Conservation (phyloP, 192 early-diverging fungal species). For the Oehlia diaphana region DNA sequence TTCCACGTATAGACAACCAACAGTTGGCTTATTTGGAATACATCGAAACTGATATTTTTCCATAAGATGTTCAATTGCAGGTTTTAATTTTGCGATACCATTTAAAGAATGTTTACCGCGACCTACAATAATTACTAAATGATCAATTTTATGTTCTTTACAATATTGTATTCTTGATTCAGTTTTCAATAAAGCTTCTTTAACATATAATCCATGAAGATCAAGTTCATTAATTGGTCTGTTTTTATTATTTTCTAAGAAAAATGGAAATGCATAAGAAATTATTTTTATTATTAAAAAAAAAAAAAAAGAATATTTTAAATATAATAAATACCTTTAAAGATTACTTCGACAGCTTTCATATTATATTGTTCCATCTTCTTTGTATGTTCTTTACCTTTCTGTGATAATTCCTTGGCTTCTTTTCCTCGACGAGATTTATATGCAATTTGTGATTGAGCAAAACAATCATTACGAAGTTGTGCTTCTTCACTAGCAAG, state of each 20-base stretch:
- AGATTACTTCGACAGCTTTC: slow-evolving; percentile 52
- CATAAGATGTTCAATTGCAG: slow-evolving; percentile 60
- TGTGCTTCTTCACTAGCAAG: slow-evolving; percentile 2
- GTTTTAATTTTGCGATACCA: slow-evolving; percentile 66
- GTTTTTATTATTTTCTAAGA: slow-evolving; percentile 45
- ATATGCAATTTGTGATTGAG: slow-evolving; percentile 11
- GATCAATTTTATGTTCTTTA: slow-evolving; percentile 39
- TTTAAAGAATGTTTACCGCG: slow-evolving; percentile 56
- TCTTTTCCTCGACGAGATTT: background rate
- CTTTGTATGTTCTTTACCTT: slow-evolving; percentile 56
- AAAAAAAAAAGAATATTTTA: background rate
- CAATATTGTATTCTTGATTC: slow-evolving; percentile 53
- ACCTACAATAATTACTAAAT: slow-evolving; percentile 66
- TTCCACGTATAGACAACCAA: slow-evolving; percentile 60
- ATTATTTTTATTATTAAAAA: background rate
- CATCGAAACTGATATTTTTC: slow-evolving; percentile 51
- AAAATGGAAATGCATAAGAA: background rate
- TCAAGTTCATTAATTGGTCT: slow-evolving; percentile 56
- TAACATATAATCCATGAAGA: slow-evolving; percentile 68
- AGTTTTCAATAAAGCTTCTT: slow-evolving; percentile 56
- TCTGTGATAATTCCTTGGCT: slow-evolving; percentile 43
- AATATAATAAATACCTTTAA: slow-evolving; percentile 36
- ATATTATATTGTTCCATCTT: slow-evolving; percentile 59
- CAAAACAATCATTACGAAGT: slow-evolving; percentile 6
- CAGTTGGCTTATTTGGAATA: slow-evolving; percentile 54